Percentiles rank a stretch among this genome's conserved stretches.
Evolutionary conservation across 129 eudicot genomes (phyloP).

Genomic region (Heracleum sosnowskyi): DNA sequence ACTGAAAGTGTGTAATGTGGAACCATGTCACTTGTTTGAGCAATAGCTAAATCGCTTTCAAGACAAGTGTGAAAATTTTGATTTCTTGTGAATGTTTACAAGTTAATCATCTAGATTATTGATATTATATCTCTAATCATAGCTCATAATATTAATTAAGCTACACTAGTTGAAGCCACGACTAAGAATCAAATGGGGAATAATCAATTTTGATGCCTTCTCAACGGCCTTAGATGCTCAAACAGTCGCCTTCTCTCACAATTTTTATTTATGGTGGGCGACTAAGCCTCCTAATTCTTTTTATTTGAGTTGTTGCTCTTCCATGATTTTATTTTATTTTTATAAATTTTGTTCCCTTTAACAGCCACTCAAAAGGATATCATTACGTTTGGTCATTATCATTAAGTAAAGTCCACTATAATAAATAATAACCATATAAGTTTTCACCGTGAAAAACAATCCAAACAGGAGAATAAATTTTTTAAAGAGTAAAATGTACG

Average conservation of each 20-base stretch:
- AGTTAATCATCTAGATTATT: neutral
- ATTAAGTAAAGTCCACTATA: neutral
- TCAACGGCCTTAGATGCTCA: slow-evolving; percentile 2
- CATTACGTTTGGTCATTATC: neutral
- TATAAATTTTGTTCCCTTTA: neutral
- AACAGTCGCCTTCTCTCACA: neutral
- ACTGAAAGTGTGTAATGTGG: neutral
- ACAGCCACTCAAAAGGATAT: neutral
- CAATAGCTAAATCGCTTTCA: slow-evolving; percentile 1
- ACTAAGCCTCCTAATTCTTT: neutral
- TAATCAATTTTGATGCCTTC: neutral
- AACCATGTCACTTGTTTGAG: neutral
- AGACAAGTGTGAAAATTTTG: neutral
- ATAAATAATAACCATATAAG: no score
- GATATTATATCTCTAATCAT: neutral
- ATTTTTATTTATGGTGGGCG: neutral
- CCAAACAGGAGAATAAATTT: no score
- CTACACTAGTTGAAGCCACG: slow-evolving; percentile 3
- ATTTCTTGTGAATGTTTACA: slow-evolving; percentile 2
- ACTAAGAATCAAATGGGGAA: neutral
- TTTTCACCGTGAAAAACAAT: no score
- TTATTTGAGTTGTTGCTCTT: neutral
- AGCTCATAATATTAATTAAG: neutral
- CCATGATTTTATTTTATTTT: neutral
- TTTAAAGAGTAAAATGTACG: neutral